Evolutionary conservation across 148 eudicot species (phyloP).

Genomic region (Linanthus parryae): DNA sequence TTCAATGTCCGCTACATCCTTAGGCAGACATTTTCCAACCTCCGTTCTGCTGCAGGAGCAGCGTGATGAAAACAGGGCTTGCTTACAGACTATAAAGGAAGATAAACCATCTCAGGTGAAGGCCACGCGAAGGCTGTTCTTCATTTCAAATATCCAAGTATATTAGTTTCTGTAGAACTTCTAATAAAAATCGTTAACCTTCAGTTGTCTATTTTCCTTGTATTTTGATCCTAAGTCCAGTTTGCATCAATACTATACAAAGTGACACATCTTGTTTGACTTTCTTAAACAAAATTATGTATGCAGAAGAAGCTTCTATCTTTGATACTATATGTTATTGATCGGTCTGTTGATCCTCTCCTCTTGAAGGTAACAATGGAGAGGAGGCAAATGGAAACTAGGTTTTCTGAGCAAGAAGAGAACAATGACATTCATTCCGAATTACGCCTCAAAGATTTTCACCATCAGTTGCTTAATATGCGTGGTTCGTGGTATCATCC

Average conservation of each 20-base stretch:
- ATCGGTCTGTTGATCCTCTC: slow-evolving; percentile 4
- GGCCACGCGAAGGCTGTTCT: not conserved
- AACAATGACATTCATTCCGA: slow-evolving; percentile 24
- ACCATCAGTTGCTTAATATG: slow-evolving; percentile 45
- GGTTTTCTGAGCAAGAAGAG: slow-evolving; percentile 20
- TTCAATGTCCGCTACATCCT: slow-evolving; percentile 31
- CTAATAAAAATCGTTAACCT: not conserved
- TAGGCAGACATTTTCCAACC: slow-evolving; percentile 48
- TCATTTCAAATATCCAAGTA: not conserved
- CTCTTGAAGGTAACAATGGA: slow-evolving; percentile 36
- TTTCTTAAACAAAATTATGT: not conserved
- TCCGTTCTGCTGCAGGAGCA: slow-evolving; percentile 64
- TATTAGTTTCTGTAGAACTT: not conserved
- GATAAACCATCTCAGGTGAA: slow-evolving; percentile 56
- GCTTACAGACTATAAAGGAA: slow-evolving; percentile 28
- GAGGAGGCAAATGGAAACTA: slow-evolving; percentile 29
- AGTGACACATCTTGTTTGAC: not conserved
- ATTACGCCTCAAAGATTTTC: slow-evolving; percentile 35
- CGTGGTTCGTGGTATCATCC: slow-evolving; percentile 49
- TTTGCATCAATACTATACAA: too few relatives aligned
- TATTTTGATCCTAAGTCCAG: too few relatives aligned
- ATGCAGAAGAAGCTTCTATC: not conserved
- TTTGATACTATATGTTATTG: not conserved
- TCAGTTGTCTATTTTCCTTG: too few relatives aligned
- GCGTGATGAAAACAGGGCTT: slow-evolving; percentile 46